A percentile compares a stretch with the other conserved stretches of the same genome.
phyloP scores from a whole-genome alignment of 768 basidiomycete genomes.

The Naematelia encephala region DNA sequence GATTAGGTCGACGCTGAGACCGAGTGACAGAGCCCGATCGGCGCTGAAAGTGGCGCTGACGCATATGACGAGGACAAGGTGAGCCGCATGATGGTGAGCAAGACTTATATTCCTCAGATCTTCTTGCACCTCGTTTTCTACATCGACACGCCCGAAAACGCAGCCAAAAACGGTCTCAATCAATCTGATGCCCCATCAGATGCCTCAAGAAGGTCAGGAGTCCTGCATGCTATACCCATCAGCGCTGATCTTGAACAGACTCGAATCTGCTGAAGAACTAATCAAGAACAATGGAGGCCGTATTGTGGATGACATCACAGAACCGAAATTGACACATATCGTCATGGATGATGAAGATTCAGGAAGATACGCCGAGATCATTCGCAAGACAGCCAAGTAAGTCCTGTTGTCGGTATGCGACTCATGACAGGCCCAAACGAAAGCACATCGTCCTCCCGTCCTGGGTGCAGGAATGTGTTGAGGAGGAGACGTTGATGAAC shows the following conservation, averaged over 20 bases:
- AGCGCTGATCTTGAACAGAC: slow-evolving; percentile 53
- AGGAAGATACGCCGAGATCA: slow-evolving; percentile 67
- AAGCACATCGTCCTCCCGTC: slow-evolving; percentile 73
- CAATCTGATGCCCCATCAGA: slow-evolving; percentile 57
- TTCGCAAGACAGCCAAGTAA: slow-evolving; percentile 68
- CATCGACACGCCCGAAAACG: slow-evolving; percentile 76
- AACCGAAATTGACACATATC: slow-evolving; percentile 81
- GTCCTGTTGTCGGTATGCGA: slow-evolving; percentile 32
- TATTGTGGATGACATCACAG: slow-evolving; percentile 61
- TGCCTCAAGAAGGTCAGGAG: slow-evolving; percentile 57
- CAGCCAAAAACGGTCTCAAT: slow-evolving; percentile 61
- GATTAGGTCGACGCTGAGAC: too few relatives aligned
- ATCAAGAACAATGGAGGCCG: slow-evolving; percentile 71
- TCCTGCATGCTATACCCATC: not conserved
- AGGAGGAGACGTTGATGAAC: slow-evolving; percentile 76
- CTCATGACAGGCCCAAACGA: slow-evolving; percentile 65
- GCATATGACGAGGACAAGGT: slow-evolving; percentile 69
- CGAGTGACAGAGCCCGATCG: too few relatives aligned
- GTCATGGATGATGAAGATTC: slow-evolving; percentile 78
- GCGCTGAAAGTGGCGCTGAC: slow-evolving; percentile 64
- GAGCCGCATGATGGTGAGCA: not conserved
- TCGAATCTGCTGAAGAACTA: slow-evolving; percentile 56
- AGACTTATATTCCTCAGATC: slow-evolving; percentile 52
- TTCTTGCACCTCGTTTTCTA: slow-evolving; percentile 90
- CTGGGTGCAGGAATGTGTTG: slow-evolving; percentile 72